Evolutionary conservation across 768 basidiomycete species (phyloP).

Genomic region (Lactarius quietus): DNA sequence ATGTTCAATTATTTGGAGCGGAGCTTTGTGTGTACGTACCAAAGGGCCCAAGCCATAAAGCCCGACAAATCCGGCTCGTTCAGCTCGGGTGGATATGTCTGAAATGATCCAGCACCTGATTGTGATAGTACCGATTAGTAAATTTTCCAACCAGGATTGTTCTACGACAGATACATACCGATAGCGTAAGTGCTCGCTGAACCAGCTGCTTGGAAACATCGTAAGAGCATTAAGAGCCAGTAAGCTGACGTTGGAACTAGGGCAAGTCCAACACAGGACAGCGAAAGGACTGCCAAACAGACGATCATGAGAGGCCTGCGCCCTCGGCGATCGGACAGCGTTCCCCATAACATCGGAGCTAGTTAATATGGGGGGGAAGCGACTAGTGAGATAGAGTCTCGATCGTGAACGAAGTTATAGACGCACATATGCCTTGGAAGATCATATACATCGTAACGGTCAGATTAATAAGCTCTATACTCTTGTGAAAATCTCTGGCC

Average conservation of each 20-base stretch:
- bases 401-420: not conserved
- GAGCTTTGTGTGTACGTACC: conserved; percentile 36
- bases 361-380: not conserved
- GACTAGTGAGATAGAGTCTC: not conserved
- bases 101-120: conserved; percentile 71
- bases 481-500: conserved; percentile 56
- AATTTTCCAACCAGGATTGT: not conserved
- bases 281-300: conserved; percentile 59
- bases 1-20: not conserved
- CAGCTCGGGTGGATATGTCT: conserved; percentile 69
- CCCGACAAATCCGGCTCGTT: conserved; percentile 74
- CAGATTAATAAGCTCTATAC: conserved; percentile 70
- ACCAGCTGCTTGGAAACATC: conserved; percentile 75
- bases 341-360: conserved; percentile 61
- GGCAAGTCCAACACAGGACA: conserved; percentile 63
- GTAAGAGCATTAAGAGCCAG: conserved; percentile 77
- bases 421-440: conserved; percentile 58
- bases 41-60: conserved; percentile 63
- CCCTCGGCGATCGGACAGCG: conserved; percentile 62
- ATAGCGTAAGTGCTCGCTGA: conserved; percentile 77
- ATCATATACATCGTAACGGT: conserved; percentile 78
- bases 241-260: conserved; percentile 56
- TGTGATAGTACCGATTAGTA: not conserved
- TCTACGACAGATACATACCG: conserved; percentile 39
- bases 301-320: conserved; percentile 59